Percentiles rank a stretch among this genome's conserved stretches.
phyloP scores from a whole-genome alignment of 305 asterid genomes.

The Fraxinus albicans region DNA sequence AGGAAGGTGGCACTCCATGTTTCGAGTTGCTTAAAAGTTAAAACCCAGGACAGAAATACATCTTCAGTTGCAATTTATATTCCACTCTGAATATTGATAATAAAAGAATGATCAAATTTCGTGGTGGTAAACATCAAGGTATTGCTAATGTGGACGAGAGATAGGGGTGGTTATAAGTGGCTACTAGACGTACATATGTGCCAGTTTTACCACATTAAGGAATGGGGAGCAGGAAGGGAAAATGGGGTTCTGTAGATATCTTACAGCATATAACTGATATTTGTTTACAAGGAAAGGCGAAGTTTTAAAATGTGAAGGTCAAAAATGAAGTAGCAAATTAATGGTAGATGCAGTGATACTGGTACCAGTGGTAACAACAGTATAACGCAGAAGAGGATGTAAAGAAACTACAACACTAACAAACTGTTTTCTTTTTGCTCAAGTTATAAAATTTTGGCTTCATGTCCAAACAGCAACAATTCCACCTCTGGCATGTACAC shows the following conservation, averaged over 20 bases:
- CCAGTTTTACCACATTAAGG: neutral
- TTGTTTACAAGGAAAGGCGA: neutral
- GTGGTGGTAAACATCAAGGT: neutral
- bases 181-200: neutral
- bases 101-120: neutral
- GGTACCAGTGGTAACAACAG: neutral
- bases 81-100: neutral
- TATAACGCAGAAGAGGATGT: neutral
- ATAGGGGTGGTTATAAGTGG: neutral
- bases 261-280: neutral
- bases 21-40: neutral
- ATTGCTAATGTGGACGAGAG: neutral
- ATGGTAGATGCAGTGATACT: neutral
- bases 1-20: slow-evolving; percentile 5
- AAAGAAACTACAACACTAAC: neutral
- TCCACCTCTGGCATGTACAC: slow-evolving; percentile 3
- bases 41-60: neutral
- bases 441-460: neutral
- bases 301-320: neutral
- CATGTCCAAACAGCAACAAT: neutral
- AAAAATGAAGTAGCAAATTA: neutral
- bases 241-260: neutral
- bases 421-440: neutral
- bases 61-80: neutral
- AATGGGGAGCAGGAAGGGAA: neutral